Percentiles rank a stretch among this genome's conserved stretches.
These are phyloP conservation scores for Posidonia australis DNA, from an alignment of 106 monocot species.

Conservation along the genomic window DNA sequence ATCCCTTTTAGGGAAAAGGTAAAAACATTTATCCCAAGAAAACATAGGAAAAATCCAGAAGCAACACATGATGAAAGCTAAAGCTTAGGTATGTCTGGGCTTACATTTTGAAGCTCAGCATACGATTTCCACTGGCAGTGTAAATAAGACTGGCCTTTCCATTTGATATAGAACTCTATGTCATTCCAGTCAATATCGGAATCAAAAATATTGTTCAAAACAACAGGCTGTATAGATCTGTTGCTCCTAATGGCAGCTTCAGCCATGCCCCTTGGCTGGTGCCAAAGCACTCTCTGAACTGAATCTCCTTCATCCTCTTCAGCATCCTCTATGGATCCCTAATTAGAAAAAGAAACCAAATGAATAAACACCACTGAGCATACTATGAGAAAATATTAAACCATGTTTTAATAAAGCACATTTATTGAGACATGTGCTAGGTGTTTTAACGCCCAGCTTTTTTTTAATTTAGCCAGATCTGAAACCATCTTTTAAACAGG, in stretches of 20 bases:
- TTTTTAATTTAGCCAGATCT: no score
- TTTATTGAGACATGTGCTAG: no score
- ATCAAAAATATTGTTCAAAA: slow-evolving; percentile 27
- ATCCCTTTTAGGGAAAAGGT: not conserved
- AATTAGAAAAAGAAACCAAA: not conserved
- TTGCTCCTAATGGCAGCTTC: slow-evolving; percentile 63
- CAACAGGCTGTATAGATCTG: slow-evolving; percentile 48
- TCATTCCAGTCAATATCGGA: slow-evolving; percentile 68
- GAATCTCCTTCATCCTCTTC: slow-evolving; percentile 95
- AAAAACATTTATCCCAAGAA: not conserved
- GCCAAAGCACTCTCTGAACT: slow-evolving; percentile 93
- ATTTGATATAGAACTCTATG: slow-evolving; percentile 90
- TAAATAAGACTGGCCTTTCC: slow-evolving; percentile 96
- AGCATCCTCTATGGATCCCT: slow-evolving; percentile 45
- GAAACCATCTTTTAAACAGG: no score
- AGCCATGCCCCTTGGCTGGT: slow-evolving; percentile 66
- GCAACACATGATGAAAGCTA: not conserved
- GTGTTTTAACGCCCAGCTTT: no score
- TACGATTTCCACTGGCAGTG: slow-evolving; percentile 89
- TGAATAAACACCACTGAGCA: not conserved
- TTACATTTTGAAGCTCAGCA: slow-evolving; percentile 86
- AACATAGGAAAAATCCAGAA: not conserved
- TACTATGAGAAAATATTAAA: not conserved
- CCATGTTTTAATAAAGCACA: not conserved
- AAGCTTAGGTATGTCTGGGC: no score